phyloP scores from a whole-genome alignment of 23 red algal species.

The Chondrus crispus region DNA sequence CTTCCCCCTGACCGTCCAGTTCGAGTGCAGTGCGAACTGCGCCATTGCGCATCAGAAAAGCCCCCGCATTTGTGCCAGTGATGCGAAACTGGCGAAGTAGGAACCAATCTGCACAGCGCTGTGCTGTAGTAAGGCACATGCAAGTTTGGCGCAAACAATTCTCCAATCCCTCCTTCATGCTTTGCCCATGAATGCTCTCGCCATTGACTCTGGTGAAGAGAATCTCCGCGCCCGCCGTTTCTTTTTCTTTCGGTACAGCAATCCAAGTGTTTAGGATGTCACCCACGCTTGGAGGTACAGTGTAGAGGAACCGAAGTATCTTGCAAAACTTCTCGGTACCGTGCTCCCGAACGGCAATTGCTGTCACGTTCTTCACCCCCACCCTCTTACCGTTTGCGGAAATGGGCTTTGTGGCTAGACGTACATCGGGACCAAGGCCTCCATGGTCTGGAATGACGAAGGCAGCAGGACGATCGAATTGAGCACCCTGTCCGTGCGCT shows the following conservation, averaged over 20 bases:
- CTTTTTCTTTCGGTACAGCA: background rate
- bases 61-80: background rate
- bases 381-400: background rate
- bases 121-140: background rate
- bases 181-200: background rate
- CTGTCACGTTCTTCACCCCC: background rate
- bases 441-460: background rate
- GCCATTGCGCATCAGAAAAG: background rate
- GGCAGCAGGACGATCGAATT: background rate
- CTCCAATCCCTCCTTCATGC: background rate
- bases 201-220: background rate
- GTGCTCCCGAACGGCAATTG: background rate
- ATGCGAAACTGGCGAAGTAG: background rate
- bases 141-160: background rate
- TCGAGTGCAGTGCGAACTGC: background rate
- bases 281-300: background rate
- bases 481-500: background rate
- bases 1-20: background rate
- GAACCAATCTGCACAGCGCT: background rate
- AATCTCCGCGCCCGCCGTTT: background rate
- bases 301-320: background rate
- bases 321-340: background rate
- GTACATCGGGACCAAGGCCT: background rate
- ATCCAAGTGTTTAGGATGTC: background rate
- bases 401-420: background rate